Percentiles rank a stretch among this genome's conserved stretches.
phyloP scores from a whole-genome alignment of 2,329 filamentous ascomycete species.

The Ophiocordyceps polyrhachis-furcata region DNA sequence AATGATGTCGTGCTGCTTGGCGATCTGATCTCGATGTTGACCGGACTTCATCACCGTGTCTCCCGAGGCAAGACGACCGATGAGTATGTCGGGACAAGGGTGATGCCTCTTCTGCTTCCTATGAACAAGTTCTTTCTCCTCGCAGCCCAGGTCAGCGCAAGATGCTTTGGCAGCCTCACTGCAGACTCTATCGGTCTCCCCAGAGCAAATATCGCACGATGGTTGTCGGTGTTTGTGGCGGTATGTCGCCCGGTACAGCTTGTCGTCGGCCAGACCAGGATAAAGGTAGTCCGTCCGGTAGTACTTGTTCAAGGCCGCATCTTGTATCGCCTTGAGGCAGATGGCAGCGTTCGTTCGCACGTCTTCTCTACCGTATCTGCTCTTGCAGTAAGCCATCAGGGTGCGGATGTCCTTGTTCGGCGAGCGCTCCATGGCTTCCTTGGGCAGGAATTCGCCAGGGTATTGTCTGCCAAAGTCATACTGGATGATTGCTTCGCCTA shows the following conservation, averaged over 20 bases:
- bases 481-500: constrained; percentile 11
- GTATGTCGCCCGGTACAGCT: constrained; percentile 10
- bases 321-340: constrained; percentile 6
- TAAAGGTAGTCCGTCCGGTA: constrained; percentile 5
- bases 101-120: constrained; percentile 1
- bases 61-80: constrained; percentile 19
- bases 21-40: constrained; percentile 14
- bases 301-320: constrained; percentile 1
- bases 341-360: constrained; percentile 2
- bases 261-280: constrained; percentile 10
- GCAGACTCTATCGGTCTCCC: constrained; percentile 5
- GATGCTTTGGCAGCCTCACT: constrained; percentile 4
- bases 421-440: constrained; percentile 9
- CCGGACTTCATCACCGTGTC: constrained; percentile 21
- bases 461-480: constrained; percentile 12
- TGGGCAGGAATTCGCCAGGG: constrained; percentile 8
- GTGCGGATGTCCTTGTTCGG: constrained; percentile 11
- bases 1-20: constrained; percentile 7
- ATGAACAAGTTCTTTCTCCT: constrained; percentile 3
- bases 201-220: constrained; percentile 1
- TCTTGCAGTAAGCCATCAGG: constrained; percentile 8
- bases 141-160: constrained; percentile 12
- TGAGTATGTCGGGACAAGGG: constrained; percentile 14
- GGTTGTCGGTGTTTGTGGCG: constrained; percentile 10
- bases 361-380: constrained; percentile 2